These are phyloP conservation scores for Arthrobotrys entomopaga DNA, from an alignment of 2,329 filamentous ascomycete species.

Conservation along the genomic window DNA sequence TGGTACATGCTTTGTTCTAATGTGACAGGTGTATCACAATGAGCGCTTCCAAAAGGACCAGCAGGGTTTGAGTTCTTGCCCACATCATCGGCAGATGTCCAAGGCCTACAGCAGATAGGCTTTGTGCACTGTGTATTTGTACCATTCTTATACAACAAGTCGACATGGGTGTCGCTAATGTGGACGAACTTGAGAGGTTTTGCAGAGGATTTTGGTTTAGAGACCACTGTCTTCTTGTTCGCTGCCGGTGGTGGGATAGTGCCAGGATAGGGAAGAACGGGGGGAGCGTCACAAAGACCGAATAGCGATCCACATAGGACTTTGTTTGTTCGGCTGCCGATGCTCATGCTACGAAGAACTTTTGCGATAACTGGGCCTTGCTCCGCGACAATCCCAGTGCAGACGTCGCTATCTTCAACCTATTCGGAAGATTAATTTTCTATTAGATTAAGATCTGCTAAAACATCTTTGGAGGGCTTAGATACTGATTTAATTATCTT, in stretches of 20 bases:
- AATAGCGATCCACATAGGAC: slow-evolving; percentile 42
- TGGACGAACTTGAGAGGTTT: slow-evolving; percentile 66
- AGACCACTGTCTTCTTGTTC: slow-evolving; percentile 14
- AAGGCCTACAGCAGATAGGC: slow-evolving; percentile 70
- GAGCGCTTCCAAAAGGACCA: slow-evolving; percentile 67
- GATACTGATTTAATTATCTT: neutral
- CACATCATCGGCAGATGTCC: slow-evolving; percentile 65
- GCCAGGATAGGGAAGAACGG: slow-evolving; percentile 41
- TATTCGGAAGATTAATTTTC: no score
- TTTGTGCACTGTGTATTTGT: slow-evolving; percentile 69
- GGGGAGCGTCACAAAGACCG: slow-evolving; percentile 35
- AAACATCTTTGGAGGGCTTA: neutral
- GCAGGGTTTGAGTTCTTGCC: slow-evolving; percentile 67
- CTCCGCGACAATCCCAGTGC: slow-evolving; percentile 33
- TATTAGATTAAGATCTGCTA: neutral
- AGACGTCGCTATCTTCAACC: slow-evolving; percentile 47
- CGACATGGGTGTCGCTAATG: slow-evolving; percentile 71
- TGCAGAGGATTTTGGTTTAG: slow-evolving; percentile 8
- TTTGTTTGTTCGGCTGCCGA: slow-evolving; percentile 45
- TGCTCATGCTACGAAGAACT: slow-evolving; percentile 32
- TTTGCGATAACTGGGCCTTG: slow-evolving; percentile 47
- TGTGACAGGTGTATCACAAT: slow-evolving; percentile 67
- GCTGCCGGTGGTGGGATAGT: slow-evolving; percentile 32
- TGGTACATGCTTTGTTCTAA: slow-evolving; percentile 68
- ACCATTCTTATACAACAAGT: slow-evolving; percentile 68